Conservation (phyloP, 192 early-diverging fungal species). For the Umbelopsis sp. region DNA sequence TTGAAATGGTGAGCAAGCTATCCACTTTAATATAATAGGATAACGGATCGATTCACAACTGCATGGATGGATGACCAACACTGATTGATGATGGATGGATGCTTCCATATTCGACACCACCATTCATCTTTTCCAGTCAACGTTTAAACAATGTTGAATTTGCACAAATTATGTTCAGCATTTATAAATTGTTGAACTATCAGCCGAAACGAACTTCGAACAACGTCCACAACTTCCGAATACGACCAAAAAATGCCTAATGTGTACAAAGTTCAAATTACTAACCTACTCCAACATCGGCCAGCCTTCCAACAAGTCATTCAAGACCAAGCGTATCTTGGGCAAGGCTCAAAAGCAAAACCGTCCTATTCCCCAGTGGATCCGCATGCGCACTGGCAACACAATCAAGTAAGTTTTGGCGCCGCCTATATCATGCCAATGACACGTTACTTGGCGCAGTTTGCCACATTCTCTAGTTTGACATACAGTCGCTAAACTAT, state of each 20-base stretch:
- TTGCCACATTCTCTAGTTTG: neutral
- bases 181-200: neutral
- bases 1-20: slow-evolving; percentile 16
- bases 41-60: slow-evolving; percentile 32
- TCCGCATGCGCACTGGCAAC: slow-evolving; percentile 93
- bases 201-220: neutral
- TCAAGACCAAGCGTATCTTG: slow-evolving; percentile 95
- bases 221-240: neutral
- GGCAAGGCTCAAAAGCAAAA: slow-evolving; percentile 99
- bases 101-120: slow-evolving; percentile 19
- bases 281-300: neutral
- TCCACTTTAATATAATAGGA: slow-evolving; percentile 14
- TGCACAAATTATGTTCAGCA: neutral
- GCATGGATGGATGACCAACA: slow-evolving; percentile 9
- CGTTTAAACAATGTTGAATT: neutral
- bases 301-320: slow-evolving; percentile 97
- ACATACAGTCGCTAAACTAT: neutral
- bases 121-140: neutral
- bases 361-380: slow-evolving; percentile 97
- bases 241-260: neutral
- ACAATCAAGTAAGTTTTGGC: slow-evolving; percentile 73
- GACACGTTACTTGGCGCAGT: neutral
- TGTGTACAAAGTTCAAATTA: neutral
- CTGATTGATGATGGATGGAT: slow-evolving; percentile 28
- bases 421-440: neutral